These are phyloP conservation scores for Apostasia shenzhenica DNA, from an alignment of 106 monocot genomes.

Conservation along the genomic window DNA sequence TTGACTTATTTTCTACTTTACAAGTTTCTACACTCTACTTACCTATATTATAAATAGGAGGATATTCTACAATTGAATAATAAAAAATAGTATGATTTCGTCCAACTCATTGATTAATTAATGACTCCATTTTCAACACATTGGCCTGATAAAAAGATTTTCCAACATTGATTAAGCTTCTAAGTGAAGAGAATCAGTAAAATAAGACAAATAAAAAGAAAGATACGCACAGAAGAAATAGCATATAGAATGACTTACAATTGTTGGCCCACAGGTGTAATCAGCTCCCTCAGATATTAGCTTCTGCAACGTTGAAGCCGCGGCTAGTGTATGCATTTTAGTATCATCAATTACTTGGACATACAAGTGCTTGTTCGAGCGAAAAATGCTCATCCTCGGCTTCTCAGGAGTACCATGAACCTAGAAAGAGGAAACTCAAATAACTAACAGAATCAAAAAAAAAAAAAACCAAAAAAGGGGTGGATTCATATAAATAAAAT, in stretches of 20 bases:
- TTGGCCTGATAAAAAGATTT: too few relatives aligned
- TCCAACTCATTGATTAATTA: too few relatives aligned
- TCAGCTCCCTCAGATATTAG: conserved; percentile 44
- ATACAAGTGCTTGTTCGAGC: conserved; percentile 91
- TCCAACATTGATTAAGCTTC: too few relatives aligned
- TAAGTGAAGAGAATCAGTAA: too few relatives aligned
- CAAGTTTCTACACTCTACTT: too few relatives aligned
- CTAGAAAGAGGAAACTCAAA: conserved; percentile 21
- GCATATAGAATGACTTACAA: conserved; percentile 38
- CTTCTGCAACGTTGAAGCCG: conserved; percentile 95
- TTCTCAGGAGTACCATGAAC: conserved; percentile 93
- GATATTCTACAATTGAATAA: too few relatives aligned
- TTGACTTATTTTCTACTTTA: too few relatives aligned
- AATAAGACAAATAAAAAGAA: too few relatives aligned
- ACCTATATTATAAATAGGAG: too few relatives aligned
- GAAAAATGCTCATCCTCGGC: conserved; percentile 78
- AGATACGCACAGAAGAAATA: not conserved
- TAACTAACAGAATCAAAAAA: not conserved
- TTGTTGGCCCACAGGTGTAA: conserved; percentile 69
- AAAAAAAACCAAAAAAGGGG: not conserved
- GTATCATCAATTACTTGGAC: conserved; percentile 95
- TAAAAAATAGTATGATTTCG: too few relatives aligned
- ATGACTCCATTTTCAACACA: too few relatives aligned
- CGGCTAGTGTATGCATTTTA: conserved; percentile 81
- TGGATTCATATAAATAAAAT: not conserved